Conservation (phyloP, 2,329 filamentous ascomycete species). For the Fusarium continuum region DNA sequence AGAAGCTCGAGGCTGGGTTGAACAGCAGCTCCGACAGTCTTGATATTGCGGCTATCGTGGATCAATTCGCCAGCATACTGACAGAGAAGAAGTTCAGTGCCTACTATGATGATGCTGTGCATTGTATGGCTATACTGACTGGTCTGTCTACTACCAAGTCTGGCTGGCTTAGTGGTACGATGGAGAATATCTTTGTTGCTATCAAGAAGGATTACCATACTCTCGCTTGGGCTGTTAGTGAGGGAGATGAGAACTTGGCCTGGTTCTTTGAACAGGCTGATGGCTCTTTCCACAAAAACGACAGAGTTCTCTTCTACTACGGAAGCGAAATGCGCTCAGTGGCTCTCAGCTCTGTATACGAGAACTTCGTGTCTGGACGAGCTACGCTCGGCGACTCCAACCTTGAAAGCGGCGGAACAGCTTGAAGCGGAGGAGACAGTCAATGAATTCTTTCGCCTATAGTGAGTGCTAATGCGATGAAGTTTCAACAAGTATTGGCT, state of each 20-base stretch:
- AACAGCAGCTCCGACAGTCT: no score
- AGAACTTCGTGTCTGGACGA: slow-evolving; percentile 83
- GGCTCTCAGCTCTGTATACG: slow-evolving; percentile 78
- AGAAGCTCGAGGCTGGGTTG: slow-evolving; percentile 82
- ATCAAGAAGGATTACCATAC: slow-evolving; percentile 94
- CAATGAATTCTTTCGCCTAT: no score
- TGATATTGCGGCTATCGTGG: slow-evolving; percentile 81
- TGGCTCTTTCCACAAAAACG: slow-evolving; percentile 84
- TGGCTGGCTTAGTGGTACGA: slow-evolving; percentile 93
- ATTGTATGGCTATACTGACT: slow-evolving; percentile 87
- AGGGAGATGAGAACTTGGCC: slow-evolving; percentile 93
- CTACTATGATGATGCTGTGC: slow-evolving; percentile 94
- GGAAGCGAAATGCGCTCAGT: slow-evolving; percentile 84
- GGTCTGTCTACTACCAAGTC: slow-evolving; percentile 94
- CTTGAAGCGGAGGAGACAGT: no score
- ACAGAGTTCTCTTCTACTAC: slow-evolving; percentile 96
- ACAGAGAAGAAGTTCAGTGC: slow-evolving; percentile 84
- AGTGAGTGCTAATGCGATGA: no score
- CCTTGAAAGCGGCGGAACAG: no score
- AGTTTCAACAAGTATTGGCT: no score
- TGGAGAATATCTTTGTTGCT: slow-evolving; percentile 92
- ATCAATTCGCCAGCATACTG: slow-evolving; percentile 84
- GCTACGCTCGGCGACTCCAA: slow-evolving; percentile 91
- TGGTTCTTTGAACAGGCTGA: slow-evolving; percentile 99
- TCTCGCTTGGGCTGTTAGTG: slow-evolving; percentile 95